A percentile compares a stretch with the other conserved stretches of the same genome.
Conservation (phyloP, 2,329 filamentous ascomycete genomes). For the Lasiodiplodia gonubiensis region DNA sequence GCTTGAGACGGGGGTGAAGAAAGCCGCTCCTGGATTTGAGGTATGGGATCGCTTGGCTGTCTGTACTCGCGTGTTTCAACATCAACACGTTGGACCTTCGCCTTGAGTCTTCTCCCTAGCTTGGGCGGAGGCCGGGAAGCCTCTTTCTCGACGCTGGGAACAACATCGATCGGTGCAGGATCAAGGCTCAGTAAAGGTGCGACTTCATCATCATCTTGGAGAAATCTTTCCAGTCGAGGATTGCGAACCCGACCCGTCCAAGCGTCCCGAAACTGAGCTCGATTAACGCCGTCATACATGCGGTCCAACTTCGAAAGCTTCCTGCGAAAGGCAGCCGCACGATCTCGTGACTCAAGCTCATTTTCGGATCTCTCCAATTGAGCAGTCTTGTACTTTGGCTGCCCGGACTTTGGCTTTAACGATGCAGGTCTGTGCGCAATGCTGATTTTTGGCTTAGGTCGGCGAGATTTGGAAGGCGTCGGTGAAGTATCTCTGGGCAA, state of each 20-base stretch:
- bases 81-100: slow-evolving; percentile 54
- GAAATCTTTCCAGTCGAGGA: slow-evolving; percentile 41
- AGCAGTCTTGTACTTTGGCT: slow-evolving; percentile 39
- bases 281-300: slow-evolving; percentile 32
- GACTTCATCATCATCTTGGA: slow-evolving; percentile 40
- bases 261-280: slow-evolving; percentile 26
- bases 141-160: not conserved
- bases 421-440: not conserved
- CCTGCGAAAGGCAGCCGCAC: slow-evolving; percentile 46
- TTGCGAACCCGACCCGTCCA: slow-evolving; percentile 32
- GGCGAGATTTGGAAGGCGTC: not conserved
- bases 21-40: slow-evolving; percentile 23
- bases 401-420: not conserved
- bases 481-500: not conserved
- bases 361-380: slow-evolving; percentile 52
- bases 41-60: slow-evolving; percentile 48
- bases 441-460: not conserved
- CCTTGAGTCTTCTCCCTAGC: slow-evolving; percentile 40
- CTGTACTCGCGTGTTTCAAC: slow-evolving; percentile 53
- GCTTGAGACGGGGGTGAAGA: not conserved
- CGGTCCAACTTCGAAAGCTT: slow-evolving; percentile 40
- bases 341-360: slow-evolving; percentile 43
- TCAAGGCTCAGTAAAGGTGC: slow-evolving; percentile 28
- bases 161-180: not conserved
- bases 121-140: not conserved